These are phyloP conservation scores for Knoxdaviesia proteae DNA, from an alignment of 2,329 filamentous ascomycete species.

Conservation along the genomic window DNA sequence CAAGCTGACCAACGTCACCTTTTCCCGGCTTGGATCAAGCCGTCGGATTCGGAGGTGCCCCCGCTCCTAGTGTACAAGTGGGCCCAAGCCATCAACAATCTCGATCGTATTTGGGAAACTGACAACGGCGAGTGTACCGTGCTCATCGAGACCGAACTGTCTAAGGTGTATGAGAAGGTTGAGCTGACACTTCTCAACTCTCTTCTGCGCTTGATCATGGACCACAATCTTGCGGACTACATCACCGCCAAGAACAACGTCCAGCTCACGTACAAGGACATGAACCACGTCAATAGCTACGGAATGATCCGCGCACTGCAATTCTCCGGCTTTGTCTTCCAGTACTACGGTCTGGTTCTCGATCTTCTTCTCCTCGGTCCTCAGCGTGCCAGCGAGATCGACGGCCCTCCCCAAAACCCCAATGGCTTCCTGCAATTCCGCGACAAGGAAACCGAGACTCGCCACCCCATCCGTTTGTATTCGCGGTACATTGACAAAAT, in stretches of 20 bases:
- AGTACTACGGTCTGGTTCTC: conserved; percentile 91
- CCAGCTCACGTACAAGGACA: conserved; percentile 96
- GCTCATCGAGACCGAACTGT: conserved; percentile 93
- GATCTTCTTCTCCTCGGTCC: conserved; percentile 81
- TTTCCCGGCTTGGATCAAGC: conserved; percentile 98
- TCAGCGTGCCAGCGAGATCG: conserved; percentile 93
- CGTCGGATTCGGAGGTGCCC: conserved; percentile 92
- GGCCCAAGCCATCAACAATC: conserved; percentile 97
- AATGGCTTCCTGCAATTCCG: conserved; percentile 98
- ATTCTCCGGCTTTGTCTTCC: conserved; percentile 97
- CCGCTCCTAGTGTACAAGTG: conserved; percentile 93
- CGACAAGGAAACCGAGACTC: conserved; percentile 75
- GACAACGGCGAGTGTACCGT: conserved; percentile 93
- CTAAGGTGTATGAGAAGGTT: conserved; percentile 99
- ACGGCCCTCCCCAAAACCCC: conserved; percentile 76
- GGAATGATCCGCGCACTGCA: conserved; percentile 95
- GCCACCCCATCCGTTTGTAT: conserved; percentile 93
- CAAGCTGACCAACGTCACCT: conserved; percentile 93
- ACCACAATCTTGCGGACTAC: conserved; percentile 96
- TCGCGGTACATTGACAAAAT: conserved; percentile 96
- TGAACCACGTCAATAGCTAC: conserved; percentile 98
- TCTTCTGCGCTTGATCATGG: conserved; percentile 87
- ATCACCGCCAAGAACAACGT: conserved; percentile 99
- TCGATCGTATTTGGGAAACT: conserved; percentile 86
- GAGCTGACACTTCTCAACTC: conserved; percentile 91